These are phyloP conservation scores for Quercus rubra DNA, from an alignment of 306 rosid species.

Conservation along the genomic window DNA sequence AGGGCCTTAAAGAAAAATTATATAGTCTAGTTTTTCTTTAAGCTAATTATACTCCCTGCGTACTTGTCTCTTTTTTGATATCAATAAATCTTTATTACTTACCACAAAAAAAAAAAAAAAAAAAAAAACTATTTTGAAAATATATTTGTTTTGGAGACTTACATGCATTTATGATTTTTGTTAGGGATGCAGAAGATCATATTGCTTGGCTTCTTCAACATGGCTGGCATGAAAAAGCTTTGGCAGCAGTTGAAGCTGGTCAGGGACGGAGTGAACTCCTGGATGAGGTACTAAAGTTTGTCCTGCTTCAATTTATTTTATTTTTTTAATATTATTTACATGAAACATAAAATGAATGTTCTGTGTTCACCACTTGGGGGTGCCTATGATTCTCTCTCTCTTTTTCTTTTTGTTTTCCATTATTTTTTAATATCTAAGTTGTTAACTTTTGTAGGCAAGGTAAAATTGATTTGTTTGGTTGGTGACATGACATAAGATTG, in stretches of 20 bases:
- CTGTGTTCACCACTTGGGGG: background rate
- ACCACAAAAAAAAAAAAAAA: too few species aligned
- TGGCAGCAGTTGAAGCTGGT: constrained; percentile 96
- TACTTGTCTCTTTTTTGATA: too few species aligned
- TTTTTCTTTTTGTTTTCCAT: background rate
- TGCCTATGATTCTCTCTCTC: background rate
- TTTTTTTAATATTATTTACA: background rate
- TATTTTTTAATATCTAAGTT: background rate
- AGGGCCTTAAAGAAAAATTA: too few species aligned
- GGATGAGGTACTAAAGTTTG: constrained; percentile 64
- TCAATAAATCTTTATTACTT: background rate
- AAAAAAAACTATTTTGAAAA: background rate
- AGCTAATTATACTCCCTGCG: too few species aligned
- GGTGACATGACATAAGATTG: background rate
- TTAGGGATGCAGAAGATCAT: constrained; percentile 98
- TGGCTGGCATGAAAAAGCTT: constrained; percentile 93
- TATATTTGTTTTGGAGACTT: background rate
- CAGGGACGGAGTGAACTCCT: constrained; percentile 94
- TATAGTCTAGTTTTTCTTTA: too few species aligned
- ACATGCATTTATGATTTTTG: constrained; percentile 24
- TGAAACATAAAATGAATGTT: background rate
- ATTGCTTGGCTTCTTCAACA: constrained; percentile 98
- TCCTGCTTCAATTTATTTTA: constrained; percentile 11
- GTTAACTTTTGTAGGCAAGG: background rate
- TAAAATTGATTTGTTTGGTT: background rate